Base-by-base conservation (phyloP, 768 basidiomycete species). In the Coprinopsis strossmayeri region DNA sequence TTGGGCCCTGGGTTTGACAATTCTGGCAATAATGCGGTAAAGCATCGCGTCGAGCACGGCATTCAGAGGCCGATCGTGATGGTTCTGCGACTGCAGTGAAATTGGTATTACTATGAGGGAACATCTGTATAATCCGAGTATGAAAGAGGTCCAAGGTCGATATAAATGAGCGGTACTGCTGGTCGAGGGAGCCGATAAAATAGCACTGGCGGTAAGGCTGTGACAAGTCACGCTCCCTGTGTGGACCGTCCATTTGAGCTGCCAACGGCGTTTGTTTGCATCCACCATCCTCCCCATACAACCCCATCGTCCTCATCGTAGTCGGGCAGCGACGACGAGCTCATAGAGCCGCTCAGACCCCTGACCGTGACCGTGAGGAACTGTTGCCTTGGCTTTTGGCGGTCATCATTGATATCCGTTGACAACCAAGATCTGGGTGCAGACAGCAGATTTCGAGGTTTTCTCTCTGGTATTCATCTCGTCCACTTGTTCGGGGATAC, bases 321-420 rank as follows among this genome's bases (percentile, higher is more conserved):
- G 30, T 34, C 55, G 39, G 13, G 18, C 47, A 21, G 2, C 48
- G 26, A 38, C 52, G 38, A 20, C 39, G 47, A 45, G 43, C 44
- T 25, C 32, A 41, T 23, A 18, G 12, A 32, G 49, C 26, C 27
- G 42, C 41, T 32, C 35, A 49, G 28, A 34, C 13, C 7, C 39
- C 15, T 17, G 26, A 47, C 23, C 48, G 24, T 50, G 41, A 45
- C 49, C 42, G 49, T 35, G 42, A 42, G 48, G 40, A 38, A 32
- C 15, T 15, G 35, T 38, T 38, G 35, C 35, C 35, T 18, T 38
- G 35, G 17, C 9, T 20, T 28, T 41, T 50, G 49, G 49, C 37
- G 42, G 53, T 53, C 48, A 48, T 50, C 58, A 54, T 51, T 55
- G 53, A 56, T 57, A 56, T 51, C 53, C 55, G 55, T 23, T 59